Percentiles rank a stretch among this genome's conserved stretches.
These are phyloP conservation scores for Annulohypoxylon stygium DNA, from an alignment of 495 filamentous ascomycete species.

Conservation along the genomic window DNA sequence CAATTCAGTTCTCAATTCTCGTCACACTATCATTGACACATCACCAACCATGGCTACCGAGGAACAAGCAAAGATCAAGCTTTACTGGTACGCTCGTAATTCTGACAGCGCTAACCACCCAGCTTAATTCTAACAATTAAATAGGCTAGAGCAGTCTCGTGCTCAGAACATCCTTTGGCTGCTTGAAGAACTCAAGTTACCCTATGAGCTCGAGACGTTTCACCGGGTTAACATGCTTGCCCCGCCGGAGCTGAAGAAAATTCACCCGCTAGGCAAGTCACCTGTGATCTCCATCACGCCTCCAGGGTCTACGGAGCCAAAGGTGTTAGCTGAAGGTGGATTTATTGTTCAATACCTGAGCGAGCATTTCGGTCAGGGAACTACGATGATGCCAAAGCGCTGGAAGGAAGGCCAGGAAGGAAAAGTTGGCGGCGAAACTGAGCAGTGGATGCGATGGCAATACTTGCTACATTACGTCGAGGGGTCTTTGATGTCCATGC, in stretches of 20 bases:
- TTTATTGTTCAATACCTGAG: slow-evolving; percentile 83
- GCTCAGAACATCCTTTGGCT: slow-evolving; percentile 91
- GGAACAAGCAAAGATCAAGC: slow-evolving; percentile 72
- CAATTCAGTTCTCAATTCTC: neutral
- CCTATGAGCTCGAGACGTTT: slow-evolving; percentile 82
- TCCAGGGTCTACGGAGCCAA: slow-evolving; percentile 58
- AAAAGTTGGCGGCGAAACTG: slow-evolving; percentile 75
- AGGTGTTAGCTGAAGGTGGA: slow-evolving; percentile 84
- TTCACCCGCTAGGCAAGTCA: slow-evolving; percentile 89
- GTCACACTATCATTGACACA: neutral
- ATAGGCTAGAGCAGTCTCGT: slow-evolving; percentile 81
- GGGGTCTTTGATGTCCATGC: slow-evolving; percentile 73
- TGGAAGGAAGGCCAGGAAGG: slow-evolving; percentile 69
- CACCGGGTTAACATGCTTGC: slow-evolving; percentile 74
- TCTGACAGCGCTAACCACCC: neutral
- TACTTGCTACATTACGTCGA: slow-evolving; percentile 88
- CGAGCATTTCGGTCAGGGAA: slow-evolving; percentile 72
- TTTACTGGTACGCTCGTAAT: slow-evolving; percentile 74
- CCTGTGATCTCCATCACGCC: slow-evolving; percentile 74
- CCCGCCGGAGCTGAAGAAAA: slow-evolving; percentile 75
- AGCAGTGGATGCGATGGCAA: slow-evolving; percentile 80
- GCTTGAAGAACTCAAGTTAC: slow-evolving; percentile 82
- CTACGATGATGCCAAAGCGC: slow-evolving; percentile 71
- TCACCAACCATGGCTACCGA: slow-evolving; percentile 45
- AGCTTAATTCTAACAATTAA: slow-evolving; percentile 20